Percentiles rank a stretch among this genome's conserved stretches.
phyloP scores from a whole-genome alignment of 2,329 filamentous ascomycete species.

The Diplodia corticola region DNA sequence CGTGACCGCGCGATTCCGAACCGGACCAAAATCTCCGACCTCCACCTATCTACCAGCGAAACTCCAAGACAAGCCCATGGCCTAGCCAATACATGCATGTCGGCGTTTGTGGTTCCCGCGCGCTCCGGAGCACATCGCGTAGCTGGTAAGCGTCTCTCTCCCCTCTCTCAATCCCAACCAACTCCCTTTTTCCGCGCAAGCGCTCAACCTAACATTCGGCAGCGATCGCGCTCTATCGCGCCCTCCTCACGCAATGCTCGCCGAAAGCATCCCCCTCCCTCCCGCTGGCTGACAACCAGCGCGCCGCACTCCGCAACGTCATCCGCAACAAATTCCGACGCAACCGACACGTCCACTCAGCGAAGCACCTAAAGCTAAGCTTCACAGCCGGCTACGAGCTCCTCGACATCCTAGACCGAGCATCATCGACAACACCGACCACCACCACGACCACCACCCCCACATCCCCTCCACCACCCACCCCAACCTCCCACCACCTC shows the following conservation, averaged over 20 bases:
- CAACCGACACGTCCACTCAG: constrained; percentile 60
- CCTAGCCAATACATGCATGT: constrained; percentile 43
- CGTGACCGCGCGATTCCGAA: constrained; percentile 1
- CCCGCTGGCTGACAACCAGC: constrained; percentile 46
- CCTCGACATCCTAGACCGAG: not conserved
- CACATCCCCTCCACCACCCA: too few species aligned
- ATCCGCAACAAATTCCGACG: constrained; percentile 63
- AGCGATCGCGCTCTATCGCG: constrained; percentile 72
- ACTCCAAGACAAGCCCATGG: not conserved
- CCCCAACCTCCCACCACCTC: too few species aligned
- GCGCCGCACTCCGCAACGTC: constrained; percentile 56
- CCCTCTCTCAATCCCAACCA: not conserved
- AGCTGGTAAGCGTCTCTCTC: constrained; percentile 46
- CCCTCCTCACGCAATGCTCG: constrained; percentile 62
- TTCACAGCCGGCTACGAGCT: constrained; percentile 61
- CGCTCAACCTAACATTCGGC: not conserved
- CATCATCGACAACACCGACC: too few species aligned
- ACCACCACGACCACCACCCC: not conserved
- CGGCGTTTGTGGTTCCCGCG: constrained; percentile 46
- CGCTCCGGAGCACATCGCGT: constrained; percentile 53
- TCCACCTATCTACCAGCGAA: not conserved
- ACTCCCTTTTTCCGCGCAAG: not conserved
- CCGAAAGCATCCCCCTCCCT: constrained; percentile 48
- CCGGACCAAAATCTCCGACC: constrained; percentile 8
- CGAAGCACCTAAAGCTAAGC: constrained; percentile 60